These are phyloP conservation scores for Claviceps humidiphila DNA, from an alignment of 2,329 filamentous ascomycete genomes.

Conservation along the genomic window DNA sequence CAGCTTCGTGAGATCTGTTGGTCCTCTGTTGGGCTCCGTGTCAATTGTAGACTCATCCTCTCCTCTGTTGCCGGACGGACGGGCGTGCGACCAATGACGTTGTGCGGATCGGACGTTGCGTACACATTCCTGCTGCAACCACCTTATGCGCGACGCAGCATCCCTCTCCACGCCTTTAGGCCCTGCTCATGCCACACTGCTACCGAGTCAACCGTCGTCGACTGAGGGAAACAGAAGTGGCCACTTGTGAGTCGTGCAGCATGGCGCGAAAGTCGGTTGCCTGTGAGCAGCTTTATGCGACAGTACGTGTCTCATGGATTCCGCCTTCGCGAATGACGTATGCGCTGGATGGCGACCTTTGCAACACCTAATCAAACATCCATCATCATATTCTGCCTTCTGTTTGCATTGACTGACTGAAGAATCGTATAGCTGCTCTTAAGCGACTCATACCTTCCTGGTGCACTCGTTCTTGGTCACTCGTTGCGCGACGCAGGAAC, in stretches of 20 bases:
- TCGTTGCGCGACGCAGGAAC: slow-evolving; percentile 86
- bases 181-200: no score
- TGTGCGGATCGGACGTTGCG: no score
- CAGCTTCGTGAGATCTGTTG: no score
- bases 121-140: no score
- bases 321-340: background rate
- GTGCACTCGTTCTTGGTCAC: slow-evolving; percentile 85
- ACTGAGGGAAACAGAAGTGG: background rate
- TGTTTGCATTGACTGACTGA: slow-evolving; percentile 1
- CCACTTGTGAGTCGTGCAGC: background rate
- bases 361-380: background rate
- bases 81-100: no score
- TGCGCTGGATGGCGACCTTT: background rate
- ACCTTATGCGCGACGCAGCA: no score
- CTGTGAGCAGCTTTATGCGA: slow-evolving; percentile 42
- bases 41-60: no score
- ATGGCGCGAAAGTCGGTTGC: slow-evolving; percentile 1
- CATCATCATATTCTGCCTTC: background rate
- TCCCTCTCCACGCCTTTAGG: no score
- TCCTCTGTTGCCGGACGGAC: no score
- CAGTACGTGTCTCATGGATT: slow-evolving; percentile 28
- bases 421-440: slow-evolving; percentile 60
- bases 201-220: background rate
- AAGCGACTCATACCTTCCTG: slow-evolving; percentile 86
- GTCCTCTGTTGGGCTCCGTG: no score